phyloP scores from a whole-genome alignment of 805 yeast species.

The Candida boleticola region DNA sequence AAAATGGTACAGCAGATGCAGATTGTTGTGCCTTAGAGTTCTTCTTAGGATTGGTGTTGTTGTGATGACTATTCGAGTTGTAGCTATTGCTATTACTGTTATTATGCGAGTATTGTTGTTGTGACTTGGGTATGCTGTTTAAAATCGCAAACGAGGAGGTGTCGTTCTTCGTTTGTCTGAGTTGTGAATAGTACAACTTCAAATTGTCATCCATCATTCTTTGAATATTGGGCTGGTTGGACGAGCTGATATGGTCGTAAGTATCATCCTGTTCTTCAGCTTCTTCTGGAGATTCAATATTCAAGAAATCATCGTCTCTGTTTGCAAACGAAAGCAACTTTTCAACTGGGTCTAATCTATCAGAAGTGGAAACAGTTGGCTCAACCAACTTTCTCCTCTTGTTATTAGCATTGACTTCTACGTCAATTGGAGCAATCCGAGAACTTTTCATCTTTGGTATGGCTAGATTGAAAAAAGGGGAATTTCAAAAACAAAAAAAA shows the following conservation, averaged over 20 bases:
- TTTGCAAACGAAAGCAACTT: slow-evolving; percentile 36
- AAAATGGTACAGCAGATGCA: slow-evolving; percentile 27
- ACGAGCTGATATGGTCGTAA: slow-evolving; percentile 7
- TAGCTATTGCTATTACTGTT: neutral
- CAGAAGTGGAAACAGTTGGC: neutral
- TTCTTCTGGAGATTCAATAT: slow-evolving; percentile 18
- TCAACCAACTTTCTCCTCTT: slow-evolving; percentile 4
- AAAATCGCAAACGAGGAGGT: slow-evolving; percentile 33
- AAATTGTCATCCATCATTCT: slow-evolving; percentile 39
- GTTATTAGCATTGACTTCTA: neutral
- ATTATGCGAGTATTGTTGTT: slow-evolving; percentile 3
- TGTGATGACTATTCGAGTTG: neutral
- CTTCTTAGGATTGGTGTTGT: neutral
- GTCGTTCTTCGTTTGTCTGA: slow-evolving; percentile 20
- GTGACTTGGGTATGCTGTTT: neutral
- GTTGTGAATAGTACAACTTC: slow-evolving; percentile 27
- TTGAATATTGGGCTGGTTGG: slow-evolving; percentile 27
- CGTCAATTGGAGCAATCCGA: neutral
- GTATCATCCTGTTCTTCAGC: slow-evolving; percentile 11
- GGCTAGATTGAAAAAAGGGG: neutral
- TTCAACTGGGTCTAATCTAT: slow-evolving; percentile 38
- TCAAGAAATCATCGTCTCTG: slow-evolving; percentile 28
- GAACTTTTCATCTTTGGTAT: neutral
- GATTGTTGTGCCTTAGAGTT: neutral
- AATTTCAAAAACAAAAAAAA: too few relatives aligned